Evolutionary conservation across 176 grass and related monocot species (phyloP).

Genomic region (Lolium rigidum): DNA sequence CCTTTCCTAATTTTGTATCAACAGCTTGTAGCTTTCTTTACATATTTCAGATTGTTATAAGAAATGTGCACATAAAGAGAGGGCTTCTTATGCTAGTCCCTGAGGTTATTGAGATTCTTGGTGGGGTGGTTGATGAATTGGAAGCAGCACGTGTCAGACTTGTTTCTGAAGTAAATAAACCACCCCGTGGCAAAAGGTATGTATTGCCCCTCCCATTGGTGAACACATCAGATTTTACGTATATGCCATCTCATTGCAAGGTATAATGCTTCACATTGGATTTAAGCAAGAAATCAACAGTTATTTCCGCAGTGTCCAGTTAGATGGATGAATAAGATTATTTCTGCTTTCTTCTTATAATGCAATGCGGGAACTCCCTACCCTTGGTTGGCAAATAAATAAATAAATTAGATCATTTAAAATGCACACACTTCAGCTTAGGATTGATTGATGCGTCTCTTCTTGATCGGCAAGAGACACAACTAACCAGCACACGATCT

Average conservation of each 20-base stretch:
- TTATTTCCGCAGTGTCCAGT: slow-evolving; percentile 6
- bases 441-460: not conserved
- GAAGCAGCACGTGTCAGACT: slow-evolving; percentile 80
- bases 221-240: slow-evolving; percentile 12
- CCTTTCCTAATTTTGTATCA: slow-evolving; percentile 1
- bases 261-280: slow-evolving; percentile 17
- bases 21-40: slow-evolving; percentile 10
- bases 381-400: not conserved
- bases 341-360: not conserved
- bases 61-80: slow-evolving; percentile 76
- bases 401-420: slow-evolving; percentile 32
- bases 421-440: slow-evolving; percentile 33
- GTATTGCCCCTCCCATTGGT: not conserved
- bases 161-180: slow-evolving; percentile 94
- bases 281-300: slow-evolving; percentile 22
- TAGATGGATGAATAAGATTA: not conserved
- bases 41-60: slow-evolving; percentile 70
- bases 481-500: not conserved
- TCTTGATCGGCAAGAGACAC: not conserved
- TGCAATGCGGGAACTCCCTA: not conserved
- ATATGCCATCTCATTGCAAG: slow-evolving; percentile 26
- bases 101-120: slow-evolving; percentile 81
- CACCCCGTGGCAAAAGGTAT: slow-evolving; percentile 88
- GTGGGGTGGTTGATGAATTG: slow-evolving; percentile 73
- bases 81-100: slow-evolving; percentile 90